These are phyloP conservation scores for Termitomyces sp. DNA, from an alignment of 768 basidiomycete genomes.

Conservation along the genomic window DNA sequence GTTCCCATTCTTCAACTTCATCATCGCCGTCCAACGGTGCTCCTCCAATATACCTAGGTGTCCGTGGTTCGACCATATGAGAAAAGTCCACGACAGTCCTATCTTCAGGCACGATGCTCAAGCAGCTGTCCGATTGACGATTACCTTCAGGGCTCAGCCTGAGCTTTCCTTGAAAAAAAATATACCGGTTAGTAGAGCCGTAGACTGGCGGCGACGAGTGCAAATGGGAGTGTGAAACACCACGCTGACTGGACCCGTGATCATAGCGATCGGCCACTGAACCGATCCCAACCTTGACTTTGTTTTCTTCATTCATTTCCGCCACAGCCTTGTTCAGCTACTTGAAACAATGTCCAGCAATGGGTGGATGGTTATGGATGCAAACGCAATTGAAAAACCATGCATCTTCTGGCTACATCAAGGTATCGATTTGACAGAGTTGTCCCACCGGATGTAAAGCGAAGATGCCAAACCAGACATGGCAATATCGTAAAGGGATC, in stretches of 20 bases:
- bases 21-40: constrained; percentile 25
- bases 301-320: background rate
- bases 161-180: background rate
- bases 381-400: background rate
- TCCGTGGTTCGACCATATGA: background rate
- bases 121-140: background rate
- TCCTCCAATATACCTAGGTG: constrained; percentile 11
- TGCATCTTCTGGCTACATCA: background rate
- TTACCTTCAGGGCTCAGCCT: constrained; percentile 3
- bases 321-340: background rate
- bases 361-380: background rate
- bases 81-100: constrained; percentile 12
- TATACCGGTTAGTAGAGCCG: background rate
- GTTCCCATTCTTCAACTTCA: constrained; percentile 27
- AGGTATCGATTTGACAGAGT: background rate
- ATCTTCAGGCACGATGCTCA: constrained; percentile 17
- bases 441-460: background rate
- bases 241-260: background rate
- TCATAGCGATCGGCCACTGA: background rate
- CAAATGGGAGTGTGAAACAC: background rate
- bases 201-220: background rate
- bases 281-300: background rate
- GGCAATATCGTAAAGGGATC: background rate
- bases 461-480: background rate
- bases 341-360: too few species aligned